Conservation (phyloP, 495 filamentous ascomycete species). For the Neurospora tetraspora region DNA sequence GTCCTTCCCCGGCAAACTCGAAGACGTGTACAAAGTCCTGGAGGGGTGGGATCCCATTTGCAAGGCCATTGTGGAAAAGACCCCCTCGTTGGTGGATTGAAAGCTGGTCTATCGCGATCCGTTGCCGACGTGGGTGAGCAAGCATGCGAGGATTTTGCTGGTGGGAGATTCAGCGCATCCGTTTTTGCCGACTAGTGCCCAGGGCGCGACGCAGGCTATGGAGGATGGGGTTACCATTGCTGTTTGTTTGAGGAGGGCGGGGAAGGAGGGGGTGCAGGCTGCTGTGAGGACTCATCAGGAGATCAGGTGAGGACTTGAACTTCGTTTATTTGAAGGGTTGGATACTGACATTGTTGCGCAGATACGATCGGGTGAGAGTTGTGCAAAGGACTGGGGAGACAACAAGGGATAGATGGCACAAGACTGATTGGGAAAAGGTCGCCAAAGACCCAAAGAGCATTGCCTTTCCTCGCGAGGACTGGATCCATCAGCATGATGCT, state of each 20-base stretch:
- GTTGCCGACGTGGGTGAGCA: constrained; percentile 50
- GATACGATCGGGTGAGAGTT: constrained; percentile 33
- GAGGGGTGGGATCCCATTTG: constrained; percentile 53
- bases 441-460: constrained; percentile 41
- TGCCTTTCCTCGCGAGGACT: constrained; percentile 40
- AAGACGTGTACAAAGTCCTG: constrained; percentile 48
- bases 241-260: constrained; percentile 44
- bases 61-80: constrained; percentile 48
- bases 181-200: constrained; percentile 52
- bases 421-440: constrained; percentile 45
- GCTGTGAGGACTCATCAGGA: constrained; percentile 35
- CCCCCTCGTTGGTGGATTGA: constrained; percentile 53
- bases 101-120: constrained; percentile 60
- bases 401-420: constrained; percentile 47
- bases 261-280: constrained; percentile 37
- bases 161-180: constrained; percentile 57
- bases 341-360: constrained; percentile 5
- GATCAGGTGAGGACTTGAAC: constrained; percentile 14
- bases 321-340: not conserved
- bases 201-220: constrained; percentile 57
- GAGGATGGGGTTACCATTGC: constrained; percentile 54
- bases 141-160: constrained; percentile 44
- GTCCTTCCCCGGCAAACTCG: constrained; percentile 48
- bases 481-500: constrained; percentile 47
- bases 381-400: constrained; percentile 46